Percentiles rank a stretch among this genome's conserved stretches.
phyloP scores from a whole-genome alignment of 345 rosid genomes.

The Melaleuca alternifolia region DNA sequence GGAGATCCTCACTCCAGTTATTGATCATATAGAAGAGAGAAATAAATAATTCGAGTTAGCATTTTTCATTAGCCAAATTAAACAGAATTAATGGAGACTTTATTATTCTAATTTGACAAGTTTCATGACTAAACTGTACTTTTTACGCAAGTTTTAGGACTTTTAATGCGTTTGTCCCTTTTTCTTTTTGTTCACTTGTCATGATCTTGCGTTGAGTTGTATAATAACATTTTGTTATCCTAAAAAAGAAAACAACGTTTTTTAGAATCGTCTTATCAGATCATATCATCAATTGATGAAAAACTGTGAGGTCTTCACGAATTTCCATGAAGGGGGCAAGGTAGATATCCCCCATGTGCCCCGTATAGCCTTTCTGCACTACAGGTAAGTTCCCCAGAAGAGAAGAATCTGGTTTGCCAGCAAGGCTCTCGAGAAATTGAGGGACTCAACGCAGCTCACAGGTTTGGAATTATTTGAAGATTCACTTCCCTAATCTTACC shows the following conservation, averaged over 20 bases:
- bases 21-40: no score
- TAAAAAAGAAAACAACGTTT: background rate
- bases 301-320: background rate
- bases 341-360: background rate
- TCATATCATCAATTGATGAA: background rate
- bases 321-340: background rate
- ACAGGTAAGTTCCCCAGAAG: background rate
- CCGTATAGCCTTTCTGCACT: background rate
- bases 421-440: background rate
- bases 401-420: background rate
- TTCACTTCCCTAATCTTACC: background rate
- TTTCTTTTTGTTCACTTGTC: background rate
- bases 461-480: background rate
- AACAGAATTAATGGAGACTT: no score
- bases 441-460: background rate
- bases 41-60: no score
- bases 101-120: no score
- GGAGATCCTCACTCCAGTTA: no score
- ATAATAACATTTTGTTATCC: background rate
- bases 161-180: no score
- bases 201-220: background rate
- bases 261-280: background rate
- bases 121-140: no score
- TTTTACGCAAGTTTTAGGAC: no score
- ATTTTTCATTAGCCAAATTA: no score